phyloP scores from a whole-genome alignment of 2,329 filamentous ascomycete genomes.

The Penicillium rolfsii region DNA sequence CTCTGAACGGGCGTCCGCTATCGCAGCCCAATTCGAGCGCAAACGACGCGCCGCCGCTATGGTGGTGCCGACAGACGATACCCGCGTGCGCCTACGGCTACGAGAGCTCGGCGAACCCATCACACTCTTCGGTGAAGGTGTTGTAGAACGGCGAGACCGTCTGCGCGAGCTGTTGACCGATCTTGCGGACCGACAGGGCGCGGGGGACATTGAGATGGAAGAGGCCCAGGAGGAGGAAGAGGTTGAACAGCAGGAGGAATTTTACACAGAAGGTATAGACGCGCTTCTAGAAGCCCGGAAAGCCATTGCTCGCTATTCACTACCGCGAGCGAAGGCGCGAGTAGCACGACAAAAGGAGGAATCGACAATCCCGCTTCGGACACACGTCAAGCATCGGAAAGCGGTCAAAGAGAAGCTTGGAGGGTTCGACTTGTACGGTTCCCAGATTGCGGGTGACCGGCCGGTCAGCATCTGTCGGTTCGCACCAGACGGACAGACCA shows the following conservation, averaged over 20 bases:
- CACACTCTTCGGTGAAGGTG: conserved; percentile 90
- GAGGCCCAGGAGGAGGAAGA: conserved; percentile 61
- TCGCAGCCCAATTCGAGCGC: conserved; percentile 85
- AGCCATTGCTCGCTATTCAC: conserved; percentile 78
- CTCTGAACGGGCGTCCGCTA: conserved; percentile 80
- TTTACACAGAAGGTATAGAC: conserved; percentile 82
- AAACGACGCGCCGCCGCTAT: conserved; percentile 87
- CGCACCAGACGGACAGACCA: conserved; percentile 77
- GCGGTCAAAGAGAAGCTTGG: conserved; percentile 80
- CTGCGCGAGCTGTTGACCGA: conserved; percentile 78
- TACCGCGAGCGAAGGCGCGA: conserved; percentile 78
- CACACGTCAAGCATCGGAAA: conserved; percentile 91
- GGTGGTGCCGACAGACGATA: conserved; percentile 91
- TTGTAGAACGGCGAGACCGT: conserved; percentile 81
- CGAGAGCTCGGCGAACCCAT: conserved; percentile 90
- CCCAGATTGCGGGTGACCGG: conserved; percentile 87
- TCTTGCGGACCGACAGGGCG: conserved; percentile 65
- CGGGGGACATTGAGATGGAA: conserved; percentile 55
- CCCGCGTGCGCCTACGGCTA: conserved; percentile 76
- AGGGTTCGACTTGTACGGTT: conserved; percentile 87
- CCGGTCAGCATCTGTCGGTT: conserved; percentile 92
- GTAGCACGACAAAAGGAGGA: conserved; percentile 78
- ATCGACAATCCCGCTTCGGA: conserved; percentile 79
- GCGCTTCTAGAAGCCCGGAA: conserved; percentile 75
- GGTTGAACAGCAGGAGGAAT: conserved; percentile 84